Evolutionary conservation across 768 basidiomycete genomes (phyloP), one percentile per base, ranked within the genome.

Genomic region (Tylopilus rubrobrunneus): DNA sequence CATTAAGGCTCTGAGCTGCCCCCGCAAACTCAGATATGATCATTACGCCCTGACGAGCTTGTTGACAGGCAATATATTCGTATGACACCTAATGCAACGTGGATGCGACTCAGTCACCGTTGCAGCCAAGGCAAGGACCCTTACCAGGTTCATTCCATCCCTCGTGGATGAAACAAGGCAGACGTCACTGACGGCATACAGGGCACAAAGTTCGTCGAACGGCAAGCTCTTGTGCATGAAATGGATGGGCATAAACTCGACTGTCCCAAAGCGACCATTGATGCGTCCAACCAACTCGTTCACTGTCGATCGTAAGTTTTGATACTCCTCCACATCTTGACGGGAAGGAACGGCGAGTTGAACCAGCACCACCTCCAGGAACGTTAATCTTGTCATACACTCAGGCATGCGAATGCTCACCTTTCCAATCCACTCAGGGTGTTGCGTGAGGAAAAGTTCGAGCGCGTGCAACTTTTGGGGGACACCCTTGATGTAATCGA

Each of bases 401-500:
- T 36, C 33, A 15, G 7, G 31, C 2, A 19, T 23, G 28, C 41
- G n/a, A 34, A 31, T 31, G 60, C 74, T 34, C 46, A 85, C 89
- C 79, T 96, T 99, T 63, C 97, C 97, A 62, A 98, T 92, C 95
- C 95, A 98, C 72, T 99, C 97, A 5, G 97, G 97, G 69, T 99
- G 96, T 61, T 98, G 95, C 19, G 88, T 84, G 31, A 99, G 80
- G 82, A 99, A 99, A 41, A 96, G 82, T 67, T 99, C 97, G 53
- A 99, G 82, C 0, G 92, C 95, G 67, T 98, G 93, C 45, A 99
- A 73, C 73, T 99, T 99, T 71, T 99, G 97, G 2, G 97, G 97
- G 33, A 99, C 93, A 65, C 97, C 97, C 79, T 99, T 99, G 85
- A 99, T 98, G 74, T 99, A 99, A 69, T 99, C 97, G 50, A 99